Conservation (phyloP, 352 stramenopile genomes). For the Phytophthora megakarya region DNA sequence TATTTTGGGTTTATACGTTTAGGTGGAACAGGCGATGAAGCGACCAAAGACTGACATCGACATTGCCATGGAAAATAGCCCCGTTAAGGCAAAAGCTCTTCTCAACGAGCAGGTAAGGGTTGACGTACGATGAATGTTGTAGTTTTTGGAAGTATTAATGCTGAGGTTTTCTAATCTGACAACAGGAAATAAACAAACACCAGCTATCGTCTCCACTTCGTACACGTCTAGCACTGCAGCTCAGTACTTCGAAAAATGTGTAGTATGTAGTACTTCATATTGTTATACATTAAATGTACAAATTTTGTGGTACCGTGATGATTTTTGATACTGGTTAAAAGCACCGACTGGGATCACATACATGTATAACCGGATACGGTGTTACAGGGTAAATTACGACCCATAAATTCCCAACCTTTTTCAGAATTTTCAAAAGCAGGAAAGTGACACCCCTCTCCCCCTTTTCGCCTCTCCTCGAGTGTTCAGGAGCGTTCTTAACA, state of each 20-base stretch:
- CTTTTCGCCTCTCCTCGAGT: too few species aligned
- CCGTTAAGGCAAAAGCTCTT: conserved; percentile 52
- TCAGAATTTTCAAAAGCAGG: too few species aligned
- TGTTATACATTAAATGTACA: conserved; percentile 21
- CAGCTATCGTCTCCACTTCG: conserved; percentile 43
- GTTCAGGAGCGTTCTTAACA: too few species aligned
- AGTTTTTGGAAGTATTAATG: background rate
- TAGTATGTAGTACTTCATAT: too few species aligned
- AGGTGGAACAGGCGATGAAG: conserved; percentile 81
- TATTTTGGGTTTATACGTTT: too few species aligned
- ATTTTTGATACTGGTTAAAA: too few species aligned
- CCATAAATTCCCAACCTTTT: too few species aligned
- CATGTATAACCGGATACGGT: too few species aligned
- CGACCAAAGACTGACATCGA: conserved; percentile 75
- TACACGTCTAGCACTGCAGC: conserved; percentile 49
- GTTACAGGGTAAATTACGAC: too few species aligned
- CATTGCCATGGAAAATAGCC: conserved; percentile 75
- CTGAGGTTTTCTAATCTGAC: conserved; percentile 1
- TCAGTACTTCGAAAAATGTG: conserved; percentile 44
- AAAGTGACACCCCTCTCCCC: too few species aligned
- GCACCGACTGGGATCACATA: too few species aligned
- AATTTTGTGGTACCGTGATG: too few species aligned
- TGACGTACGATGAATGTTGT: background rate
- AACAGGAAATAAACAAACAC: conserved; percentile 28
- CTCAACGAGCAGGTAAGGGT: conserved; percentile 43